Base-by-base conservation (phyloP, 2,329 filamentous ascomycete species). In the Alternaria sp. region DNA sequence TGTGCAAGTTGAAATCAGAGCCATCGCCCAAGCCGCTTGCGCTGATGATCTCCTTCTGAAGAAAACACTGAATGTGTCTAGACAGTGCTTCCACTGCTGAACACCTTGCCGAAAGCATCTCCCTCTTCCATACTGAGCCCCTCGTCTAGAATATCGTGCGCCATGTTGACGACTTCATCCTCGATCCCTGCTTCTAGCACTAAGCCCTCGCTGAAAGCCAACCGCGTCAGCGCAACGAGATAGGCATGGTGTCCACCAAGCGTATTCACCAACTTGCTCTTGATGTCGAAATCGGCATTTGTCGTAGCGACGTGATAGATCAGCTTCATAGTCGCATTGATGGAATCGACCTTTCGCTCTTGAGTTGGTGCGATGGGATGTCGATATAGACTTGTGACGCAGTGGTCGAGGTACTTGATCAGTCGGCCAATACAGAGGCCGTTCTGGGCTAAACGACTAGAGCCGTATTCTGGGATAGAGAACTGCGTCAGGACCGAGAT, bases 11-110 rank as follows among this genome's bases (percentile, higher is more conserved):
- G 80, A 98, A 97, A 80, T 99, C 96, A 70, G 92, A 93, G 66
- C 96, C 96, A 82, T 98, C 95, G 71, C 96, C 96, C 71, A 99
- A 87, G 65, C 93, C 93, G 81, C 93, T 96, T 81, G 95, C 92
- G 80, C 88, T 90, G 84, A 99, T 99, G 77, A 99, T 99, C 83
- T 98, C 96, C 84, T 95, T 92, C 85, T 99, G 99, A 77, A 98
- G 83, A 98, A 99, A 68, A 98, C 96, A 66, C 95, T 97, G 15
- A 5, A 36, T 15, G 15, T 36, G 15, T n/a, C 30, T 40, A 52
- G 19, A 40, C 45, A 6, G 55, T 68, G n/a, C 49, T 69, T 13
- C 66, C 75, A 32, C 70, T 74, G 26, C 70, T 70, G 55, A 85
- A 83, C 5, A 84, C 84, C 54, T 75, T 72, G 12, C 81, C 72